These are phyloP conservation scores for Phoma sp. DNA, from an alignment of 2,329 filamentous ascomycete species.

Conservation along the genomic window DNA sequence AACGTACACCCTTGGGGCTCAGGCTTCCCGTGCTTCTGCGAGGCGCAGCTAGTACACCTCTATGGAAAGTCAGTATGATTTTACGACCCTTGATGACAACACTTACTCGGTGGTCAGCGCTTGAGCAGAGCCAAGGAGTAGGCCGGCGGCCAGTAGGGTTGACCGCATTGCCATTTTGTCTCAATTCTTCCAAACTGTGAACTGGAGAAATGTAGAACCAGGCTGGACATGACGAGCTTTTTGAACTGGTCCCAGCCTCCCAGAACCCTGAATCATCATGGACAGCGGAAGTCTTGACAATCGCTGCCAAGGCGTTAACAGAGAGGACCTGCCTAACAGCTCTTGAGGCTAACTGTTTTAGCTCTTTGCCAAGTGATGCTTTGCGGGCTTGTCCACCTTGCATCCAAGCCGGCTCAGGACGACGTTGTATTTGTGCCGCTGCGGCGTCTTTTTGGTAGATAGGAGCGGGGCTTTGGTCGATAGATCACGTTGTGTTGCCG, in stretches of 20 bases:
- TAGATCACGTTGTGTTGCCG: conserved; percentile 16
- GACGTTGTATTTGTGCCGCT: conserved; percentile 21
- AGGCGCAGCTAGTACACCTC: conserved; percentile 35
- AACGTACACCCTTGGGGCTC: conserved; percentile 41
- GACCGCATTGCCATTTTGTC: conserved; percentile 37
- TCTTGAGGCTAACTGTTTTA: conserved; percentile 18
- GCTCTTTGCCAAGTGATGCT: conserved; percentile 27
- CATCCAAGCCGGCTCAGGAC: conserved; percentile 23
- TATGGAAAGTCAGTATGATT: conserved; percentile 12
- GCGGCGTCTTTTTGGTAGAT: conserved; percentile 22
- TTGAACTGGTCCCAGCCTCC: conserved; percentile 21
- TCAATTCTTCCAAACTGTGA: conserved; percentile 10
- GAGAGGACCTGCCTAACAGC: conserved; percentile 23
- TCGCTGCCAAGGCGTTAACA: conserved; percentile 22
- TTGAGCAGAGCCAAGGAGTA: conserved; percentile 33
- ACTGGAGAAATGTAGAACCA: conserved; percentile 14
- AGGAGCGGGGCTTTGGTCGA: conserved; percentile 22
- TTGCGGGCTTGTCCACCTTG: conserved; percentile 28
- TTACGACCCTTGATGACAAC: not conserved
- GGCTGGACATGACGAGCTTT: conserved; percentile 18
- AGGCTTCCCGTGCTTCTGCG: conserved; percentile 42
- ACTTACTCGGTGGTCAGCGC: conserved; percentile 40
- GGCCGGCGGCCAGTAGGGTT: conserved; percentile 31
- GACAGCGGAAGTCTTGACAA: conserved; percentile 17
- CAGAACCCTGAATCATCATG: conserved; percentile 20